Base-by-base conservation (phyloP, 192 early-diverging fungal genomes). In the Spizellomyces punctatus region DNA sequence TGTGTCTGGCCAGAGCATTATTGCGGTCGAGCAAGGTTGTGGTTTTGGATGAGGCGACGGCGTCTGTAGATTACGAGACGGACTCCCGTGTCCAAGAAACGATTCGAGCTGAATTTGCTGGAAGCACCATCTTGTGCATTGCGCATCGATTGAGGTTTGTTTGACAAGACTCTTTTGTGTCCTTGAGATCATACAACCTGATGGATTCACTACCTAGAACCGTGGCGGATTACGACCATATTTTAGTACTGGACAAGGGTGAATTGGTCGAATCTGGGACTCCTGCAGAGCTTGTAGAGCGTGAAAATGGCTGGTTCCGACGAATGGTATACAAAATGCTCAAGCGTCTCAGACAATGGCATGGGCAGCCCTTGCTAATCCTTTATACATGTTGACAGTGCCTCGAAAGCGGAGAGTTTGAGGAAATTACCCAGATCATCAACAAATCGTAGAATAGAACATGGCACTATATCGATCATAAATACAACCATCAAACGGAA, bases 31-130 rank as follows among this genome's bases (percentile, higher is more conserved):
- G 27, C 27, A 36, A 36, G 27, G 89, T 93, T 59, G 62, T 72
- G 16, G 45, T 63, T 52, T n/a, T 72, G 62, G 71, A 72, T 55
- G 71, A 72, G 52, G 61, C 44, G 36, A 71, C 67, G 8, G 58
- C 69, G 2, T 52, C 48, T 46, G 63, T 63, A 6, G 62, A 63
- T 19, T 55, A 54, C 27, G 71, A 89, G 56, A 94, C 93, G 5
- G 94, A 95, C 69, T 82, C 85, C 7, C 72, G 87, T 55, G 89
- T 94, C 62, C 93, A 94, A 74, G 78, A 81, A 72, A 82, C 84
- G 0, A 81, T 94, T 55, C 64, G 73, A 61, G 69, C 69, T 12
- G 67, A 83, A 43, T 81, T 83, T 67, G 67, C 49, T 17, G 56
- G 57, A 41, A 47, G n/a, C 14, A 64, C 72, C 10, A 36, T 80